Base-by-base conservation (phyloP, 2,329 filamentous ascomycete genomes). In the Penicillium paneum region DNA sequence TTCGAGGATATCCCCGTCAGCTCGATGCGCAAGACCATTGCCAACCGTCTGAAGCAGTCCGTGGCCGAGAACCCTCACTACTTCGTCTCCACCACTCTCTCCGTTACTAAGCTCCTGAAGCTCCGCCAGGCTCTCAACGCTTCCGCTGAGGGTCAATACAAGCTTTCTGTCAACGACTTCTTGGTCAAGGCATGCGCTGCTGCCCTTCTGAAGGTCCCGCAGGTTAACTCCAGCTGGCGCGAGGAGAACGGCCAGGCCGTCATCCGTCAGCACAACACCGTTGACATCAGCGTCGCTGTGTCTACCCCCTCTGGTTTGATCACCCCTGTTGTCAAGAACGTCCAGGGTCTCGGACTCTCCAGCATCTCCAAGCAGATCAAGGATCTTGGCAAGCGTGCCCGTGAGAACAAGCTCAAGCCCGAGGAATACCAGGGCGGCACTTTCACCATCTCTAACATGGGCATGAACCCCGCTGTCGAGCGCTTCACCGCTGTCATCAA, bases 391-490 rank as follows among this genome's bases (percentile, higher is more conserved):
- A 96, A 96, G 86, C 90, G 91, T 74, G 94, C 94, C 60, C 86
- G 91, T 59, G 94, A 97, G 67, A 90, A 90, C 79, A 99, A 97
- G 86, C 89, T 99, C 68, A 97, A 97, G 88, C 94, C 94, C 44
- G 93, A 99, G 77, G 92, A 99, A 79, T 99, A 96, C 86, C 93
- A 97, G 83, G 94, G 94, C 53, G 94, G 94, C 74, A 96, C 91
- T 74, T 96, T 99, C 79, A 97, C 93, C 76, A 97, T 99, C 79
- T 96, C 90, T 80, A 99, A 99, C 86, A 96, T 99, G 94, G 94
- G 94, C 77, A 99, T 99, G 94, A 99, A 99, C 84, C 72, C 87
- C 44, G 93, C 94, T 47, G 88, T 99, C 60, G 92, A 97, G 79
- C 86, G 92, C 74, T 99, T 99, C 80, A 97, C 94, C 49, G 94